Evolutionary conservation across 441 rosid genomes (phyloP).

Genomic region (Pelargonium citronellum): DNA sequence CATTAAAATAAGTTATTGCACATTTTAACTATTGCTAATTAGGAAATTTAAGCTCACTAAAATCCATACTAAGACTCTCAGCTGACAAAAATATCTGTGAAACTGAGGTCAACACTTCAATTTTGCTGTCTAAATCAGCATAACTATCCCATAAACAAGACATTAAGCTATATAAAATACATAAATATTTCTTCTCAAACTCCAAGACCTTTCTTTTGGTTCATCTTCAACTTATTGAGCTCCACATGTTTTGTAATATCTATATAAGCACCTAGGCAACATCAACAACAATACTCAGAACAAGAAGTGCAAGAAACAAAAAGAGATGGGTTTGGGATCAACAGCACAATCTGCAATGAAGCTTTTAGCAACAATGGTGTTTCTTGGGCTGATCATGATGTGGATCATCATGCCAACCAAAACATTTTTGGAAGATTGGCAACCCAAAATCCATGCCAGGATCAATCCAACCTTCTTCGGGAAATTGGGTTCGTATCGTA

Average conservation of each 20-base stretch:
- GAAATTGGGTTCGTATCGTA: constrained; percentile 30
- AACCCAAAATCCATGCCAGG: constrained; percentile 22
- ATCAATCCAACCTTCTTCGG: constrained; percentile 32
- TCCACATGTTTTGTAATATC: background rate
- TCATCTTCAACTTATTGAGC: background rate
- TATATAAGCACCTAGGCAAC: constrained; percentile 5
- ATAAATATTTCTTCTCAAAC: background rate
- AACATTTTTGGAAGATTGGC: constrained; percentile 32
- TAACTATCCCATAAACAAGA: background rate
- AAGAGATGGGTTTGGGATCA: constrained; percentile 4
- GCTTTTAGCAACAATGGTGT: constrained; percentile 25
- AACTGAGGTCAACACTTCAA: background rate
- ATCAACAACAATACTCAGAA: background rate
- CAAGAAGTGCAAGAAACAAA: constrained; percentile 9
- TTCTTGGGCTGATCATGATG: constrained; percentile 39
- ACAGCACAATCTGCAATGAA: constrained; percentile 17
- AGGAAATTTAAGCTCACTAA: too few relatives aligned
- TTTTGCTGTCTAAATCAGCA: background rate
- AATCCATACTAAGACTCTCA: constrained; percentile 2
- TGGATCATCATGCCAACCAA: constrained; percentile 59
- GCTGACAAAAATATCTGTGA: constrained; percentile 1
- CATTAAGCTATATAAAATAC: background rate
- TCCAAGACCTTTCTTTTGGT: background rate
- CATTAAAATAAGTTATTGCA: too few relatives aligned
- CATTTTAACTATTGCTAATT: too few relatives aligned